Evolutionary conservation across 2,329 filamentous ascomycete species (phyloP).

Genomic region (Celoporthe dispersa): DNA sequence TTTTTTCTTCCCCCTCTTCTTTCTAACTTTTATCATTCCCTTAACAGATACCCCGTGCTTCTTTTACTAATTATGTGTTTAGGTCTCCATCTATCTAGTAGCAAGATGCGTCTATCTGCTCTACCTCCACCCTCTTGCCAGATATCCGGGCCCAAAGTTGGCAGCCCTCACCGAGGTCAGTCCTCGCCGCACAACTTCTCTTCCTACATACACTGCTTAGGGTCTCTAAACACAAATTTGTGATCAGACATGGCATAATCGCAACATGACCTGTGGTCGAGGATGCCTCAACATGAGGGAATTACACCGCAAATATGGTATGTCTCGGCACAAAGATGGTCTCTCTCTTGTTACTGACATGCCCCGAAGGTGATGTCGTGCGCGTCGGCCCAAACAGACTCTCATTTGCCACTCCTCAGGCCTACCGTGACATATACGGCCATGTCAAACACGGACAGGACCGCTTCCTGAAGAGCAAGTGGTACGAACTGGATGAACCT

Average conservation of each 20-base stretch:
- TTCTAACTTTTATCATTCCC: no score
- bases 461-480: slow-evolving; percentile 36
- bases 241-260: background rate
- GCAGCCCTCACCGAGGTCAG: slow-evolving; percentile 23
- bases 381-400: slow-evolving; percentile 47
- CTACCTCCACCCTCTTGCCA: slow-evolving; percentile 24
- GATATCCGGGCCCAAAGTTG: slow-evolving; percentile 22
- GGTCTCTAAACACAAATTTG: background rate
- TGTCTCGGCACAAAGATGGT: background rate
- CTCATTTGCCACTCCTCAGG: slow-evolving; percentile 43
- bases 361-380: slow-evolving; percentile 37
- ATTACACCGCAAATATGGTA: slow-evolving; percentile 22
- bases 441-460: slow-evolving; percentile 36
- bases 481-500: slow-evolving; percentile 38
- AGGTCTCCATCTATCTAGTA: slow-evolving; percentile 12
- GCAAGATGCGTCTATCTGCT: slow-evolving; percentile 19
- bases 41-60: background rate
- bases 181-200: background rate
- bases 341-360: background rate
- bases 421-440: slow-evolving; percentile 48
- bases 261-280: slow-evolving; percentile 9
- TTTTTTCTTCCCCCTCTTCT: no score
- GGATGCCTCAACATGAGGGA: slow-evolving; percentile 21
- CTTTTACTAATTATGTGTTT: background rate
- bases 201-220: background rate